phyloP scores from a whole-genome alignment of 495 filamentous ascomycete genomes.

The Lentithecium fluviatile region DNA sequence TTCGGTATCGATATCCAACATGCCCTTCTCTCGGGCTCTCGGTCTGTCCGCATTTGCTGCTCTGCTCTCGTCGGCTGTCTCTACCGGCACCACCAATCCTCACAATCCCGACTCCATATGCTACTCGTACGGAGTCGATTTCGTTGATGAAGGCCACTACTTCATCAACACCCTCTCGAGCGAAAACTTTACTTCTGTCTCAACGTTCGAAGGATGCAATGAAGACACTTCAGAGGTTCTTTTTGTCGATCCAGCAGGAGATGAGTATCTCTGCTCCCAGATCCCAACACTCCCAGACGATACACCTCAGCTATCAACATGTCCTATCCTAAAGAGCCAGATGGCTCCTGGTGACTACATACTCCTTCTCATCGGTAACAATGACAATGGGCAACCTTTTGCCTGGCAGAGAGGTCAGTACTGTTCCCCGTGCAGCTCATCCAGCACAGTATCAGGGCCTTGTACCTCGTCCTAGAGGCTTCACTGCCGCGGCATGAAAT shows the following conservation, averaged over 20 bases:
- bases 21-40: too few relatives aligned
- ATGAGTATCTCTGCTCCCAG: constrained; percentile 39
- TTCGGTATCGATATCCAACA: too few relatives aligned
- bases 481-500: too few relatives aligned
- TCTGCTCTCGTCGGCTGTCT: constrained; percentile 18
- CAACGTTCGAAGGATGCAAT: constrained; percentile 40
- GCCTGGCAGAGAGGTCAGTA: constrained; percentile 39
- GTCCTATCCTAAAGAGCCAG: constrained; percentile 40
- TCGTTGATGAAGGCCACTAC: constrained; percentile 37
- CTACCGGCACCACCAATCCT: constrained; percentile 18
- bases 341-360: constrained; percentile 41
- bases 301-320: constrained; percentile 39
- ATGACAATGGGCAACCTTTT: constrained; percentile 40
- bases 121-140: constrained; percentile 40
- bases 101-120: constrained; percentile 26
- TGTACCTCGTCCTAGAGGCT: too few relatives aligned
- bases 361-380: constrained; percentile 43
- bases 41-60: constrained; percentile 6
- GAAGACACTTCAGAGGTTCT: constrained; percentile 38
- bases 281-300: constrained; percentile 36
- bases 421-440: too few relatives aligned
- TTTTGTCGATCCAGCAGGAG: constrained; percentile 39
- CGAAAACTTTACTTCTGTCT: constrained; percentile 41
- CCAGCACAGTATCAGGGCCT: too few relatives aligned
- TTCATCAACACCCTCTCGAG: constrained; percentile 41